These are phyloP conservation scores for Ilex aquifolium DNA, from an alignment of 257 asterid genomes.

Conservation along the genomic window DNA sequence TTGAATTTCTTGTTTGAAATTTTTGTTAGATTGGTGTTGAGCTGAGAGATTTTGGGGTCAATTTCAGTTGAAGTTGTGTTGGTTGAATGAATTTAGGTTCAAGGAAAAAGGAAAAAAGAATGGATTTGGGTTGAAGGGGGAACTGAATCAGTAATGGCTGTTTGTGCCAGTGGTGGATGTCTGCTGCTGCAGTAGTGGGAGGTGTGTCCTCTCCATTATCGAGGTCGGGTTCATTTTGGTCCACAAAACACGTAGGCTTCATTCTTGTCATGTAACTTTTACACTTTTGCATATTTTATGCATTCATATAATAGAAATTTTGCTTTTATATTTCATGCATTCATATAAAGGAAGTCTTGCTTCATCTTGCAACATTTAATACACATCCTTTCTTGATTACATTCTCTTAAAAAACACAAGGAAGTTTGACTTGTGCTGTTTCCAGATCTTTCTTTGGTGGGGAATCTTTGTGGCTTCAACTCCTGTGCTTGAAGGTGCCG, in stretches of 20 bases:
- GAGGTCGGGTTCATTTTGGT: too few relatives aligned
- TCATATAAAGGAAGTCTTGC: neutral
- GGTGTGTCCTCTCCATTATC: too few relatives aligned
- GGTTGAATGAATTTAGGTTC: too few relatives aligned
- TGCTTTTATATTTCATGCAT: neutral
- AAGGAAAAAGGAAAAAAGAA: too few relatives aligned
- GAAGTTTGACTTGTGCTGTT: slow-evolving; percentile 7
- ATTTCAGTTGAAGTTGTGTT: too few relatives aligned
- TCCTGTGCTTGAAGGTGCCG: slow-evolving; percentile 64
- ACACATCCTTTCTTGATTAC: neutral
- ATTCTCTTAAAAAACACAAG: neutral
- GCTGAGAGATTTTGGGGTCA: too few relatives aligned
- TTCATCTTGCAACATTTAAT: neutral
- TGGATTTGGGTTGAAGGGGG: too few relatives aligned
- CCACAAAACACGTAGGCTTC: neutral
- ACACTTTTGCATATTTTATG: neutral
- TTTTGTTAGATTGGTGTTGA: too few relatives aligned
- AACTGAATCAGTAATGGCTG: too few relatives aligned
- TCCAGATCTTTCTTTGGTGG: slow-evolving; percentile 95
- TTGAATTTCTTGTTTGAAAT: too few relatives aligned
- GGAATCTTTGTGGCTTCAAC: slow-evolving; percentile 91
- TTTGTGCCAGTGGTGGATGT: too few relatives aligned
- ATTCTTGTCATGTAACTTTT: neutral
- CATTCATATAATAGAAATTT: neutral
- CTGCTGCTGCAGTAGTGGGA: too few relatives aligned